A percentile compares a stretch with the other conserved stretches of the same genome.
Evolutionary conservation across 2,329 filamentous ascomycete species (phyloP).

Genomic region (Claviceps citrina): DNA sequence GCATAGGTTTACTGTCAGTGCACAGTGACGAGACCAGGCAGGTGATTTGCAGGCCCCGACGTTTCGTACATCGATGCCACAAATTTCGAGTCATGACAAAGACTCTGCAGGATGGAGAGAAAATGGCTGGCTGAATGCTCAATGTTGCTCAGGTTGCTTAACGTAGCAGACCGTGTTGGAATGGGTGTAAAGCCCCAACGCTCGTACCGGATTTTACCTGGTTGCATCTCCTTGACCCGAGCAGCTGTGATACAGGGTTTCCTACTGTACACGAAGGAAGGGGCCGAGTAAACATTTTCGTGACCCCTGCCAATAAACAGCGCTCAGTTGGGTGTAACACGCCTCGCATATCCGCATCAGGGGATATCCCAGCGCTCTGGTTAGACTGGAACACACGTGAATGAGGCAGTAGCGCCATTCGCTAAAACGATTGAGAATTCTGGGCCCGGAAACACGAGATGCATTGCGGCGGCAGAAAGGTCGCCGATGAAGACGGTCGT

Average conservation of each 20-base stretch:
- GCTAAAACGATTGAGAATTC: background rate
- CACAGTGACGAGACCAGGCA: background rate
- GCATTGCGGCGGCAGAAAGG: background rate
- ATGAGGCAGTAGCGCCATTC: background rate
- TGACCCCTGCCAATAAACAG: background rate
- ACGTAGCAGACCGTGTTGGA: background rate
- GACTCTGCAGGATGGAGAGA: background rate
- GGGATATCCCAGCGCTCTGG: conserved; percentile 2
- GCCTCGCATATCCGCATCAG: background rate
- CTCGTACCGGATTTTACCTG: background rate
- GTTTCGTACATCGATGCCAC: too few species aligned
- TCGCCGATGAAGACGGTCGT: background rate
- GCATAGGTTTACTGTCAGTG: background rate
- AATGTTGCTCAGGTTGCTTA: background rate
- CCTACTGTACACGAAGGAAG: background rate
- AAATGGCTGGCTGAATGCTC: background rate
- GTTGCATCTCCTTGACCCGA: background rate
- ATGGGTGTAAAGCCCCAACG: background rate
- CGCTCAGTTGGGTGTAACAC: conserved; percentile 1
- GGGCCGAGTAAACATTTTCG: background rate
- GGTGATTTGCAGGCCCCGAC: background rate
- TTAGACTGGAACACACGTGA: background rate
- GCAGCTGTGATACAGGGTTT: background rate
- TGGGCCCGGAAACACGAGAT: background rate
- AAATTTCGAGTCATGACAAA: too few species aligned